Evolutionary conservation across 306 rosid species (phyloP).

Genomic region (Chamaecrista fasciculata): DNA sequence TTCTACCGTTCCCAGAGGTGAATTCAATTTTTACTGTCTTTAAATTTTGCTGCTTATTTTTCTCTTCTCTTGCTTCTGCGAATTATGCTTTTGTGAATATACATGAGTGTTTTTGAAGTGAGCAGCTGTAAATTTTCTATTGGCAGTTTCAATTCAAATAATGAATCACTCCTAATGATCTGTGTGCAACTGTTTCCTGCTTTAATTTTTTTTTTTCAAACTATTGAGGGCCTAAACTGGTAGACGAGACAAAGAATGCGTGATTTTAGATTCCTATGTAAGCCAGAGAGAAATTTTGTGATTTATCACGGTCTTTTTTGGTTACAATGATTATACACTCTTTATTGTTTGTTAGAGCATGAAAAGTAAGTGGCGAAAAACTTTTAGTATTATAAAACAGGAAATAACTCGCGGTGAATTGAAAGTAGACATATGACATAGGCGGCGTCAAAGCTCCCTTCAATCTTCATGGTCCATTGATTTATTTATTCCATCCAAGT

Average conservation of each 20-base stretch:
- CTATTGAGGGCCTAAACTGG: neutral
- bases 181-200: neutral
- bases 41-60: neutral
- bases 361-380: neutral
- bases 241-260: neutral
- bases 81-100: constrained; percentile 41
- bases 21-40: constrained; percentile 10
- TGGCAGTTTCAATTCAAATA: neutral
- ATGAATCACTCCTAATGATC: neutral
- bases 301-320: too few species aligned
- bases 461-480: neutral
- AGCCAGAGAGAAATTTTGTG: too few species aligned
- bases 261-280: neutral
- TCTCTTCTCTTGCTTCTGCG: neutral
- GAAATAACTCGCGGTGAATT: neutral
- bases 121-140: constrained; percentile 33
- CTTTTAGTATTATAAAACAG: too few species aligned
- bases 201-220: neutral
- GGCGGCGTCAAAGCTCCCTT: constrained; percentile 20
- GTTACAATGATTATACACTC: too few species aligned
- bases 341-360: neutral
- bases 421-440: neutral
- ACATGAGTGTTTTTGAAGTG: constrained; percentile 16
- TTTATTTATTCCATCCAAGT: constrained; percentile 19
- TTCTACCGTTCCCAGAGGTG: constrained; percentile 19